phyloP scores from a whole-genome alignment of 2,329 filamentous ascomycete species.

The Biscogniauxia sp. region DNA sequence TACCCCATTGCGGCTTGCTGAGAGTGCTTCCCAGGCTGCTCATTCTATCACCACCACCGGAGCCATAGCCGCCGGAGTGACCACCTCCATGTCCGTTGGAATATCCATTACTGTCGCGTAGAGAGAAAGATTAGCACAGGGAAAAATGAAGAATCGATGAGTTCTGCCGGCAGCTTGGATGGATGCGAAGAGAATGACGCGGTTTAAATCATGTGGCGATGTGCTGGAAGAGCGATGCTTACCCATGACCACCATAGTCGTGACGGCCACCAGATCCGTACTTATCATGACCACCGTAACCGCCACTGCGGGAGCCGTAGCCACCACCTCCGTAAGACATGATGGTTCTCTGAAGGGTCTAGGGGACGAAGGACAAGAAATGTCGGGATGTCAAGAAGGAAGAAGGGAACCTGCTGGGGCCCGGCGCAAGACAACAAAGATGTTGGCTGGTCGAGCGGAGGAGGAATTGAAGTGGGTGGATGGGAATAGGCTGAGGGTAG shows the following conservation, averaged over 20 bases:
- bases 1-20: slow-evolving; percentile 87
- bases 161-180: not conserved
- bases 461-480: slow-evolving; percentile 10
- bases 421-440: slow-evolving; percentile 21
- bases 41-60: slow-evolving; percentile 86
- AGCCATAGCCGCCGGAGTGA: slow-evolving; percentile 42
- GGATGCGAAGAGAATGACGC: not conserved
- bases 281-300: slow-evolving; percentile 24
- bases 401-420: slow-evolving; percentile 15
- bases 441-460: slow-evolving; percentile 6
- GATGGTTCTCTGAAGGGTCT: slow-evolving; percentile 25
- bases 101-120: slow-evolving; percentile 47
- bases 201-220: not conserved
- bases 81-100: slow-evolving; percentile 48
- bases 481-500: not conserved
- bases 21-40: slow-evolving; percentile 82
- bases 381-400: not conserved
- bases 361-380: slow-evolving; percentile 2
- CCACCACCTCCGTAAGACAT: slow-evolving; percentile 69
- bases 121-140: slow-evolving; percentile 40
- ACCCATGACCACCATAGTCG: slow-evolving; percentile 39
- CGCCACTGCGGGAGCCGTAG: slow-evolving; percentile 34
- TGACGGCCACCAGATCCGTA: slow-evolving; percentile 33
- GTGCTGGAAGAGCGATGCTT: slow-evolving; percentile 17
- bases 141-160: slow-evolving; percentile 29